Percentiles rank a stretch among this genome's conserved stretches.
phyloP scores from a whole-genome alignment of 106 monocot species.

The Ottelia alismoides region DNA sequence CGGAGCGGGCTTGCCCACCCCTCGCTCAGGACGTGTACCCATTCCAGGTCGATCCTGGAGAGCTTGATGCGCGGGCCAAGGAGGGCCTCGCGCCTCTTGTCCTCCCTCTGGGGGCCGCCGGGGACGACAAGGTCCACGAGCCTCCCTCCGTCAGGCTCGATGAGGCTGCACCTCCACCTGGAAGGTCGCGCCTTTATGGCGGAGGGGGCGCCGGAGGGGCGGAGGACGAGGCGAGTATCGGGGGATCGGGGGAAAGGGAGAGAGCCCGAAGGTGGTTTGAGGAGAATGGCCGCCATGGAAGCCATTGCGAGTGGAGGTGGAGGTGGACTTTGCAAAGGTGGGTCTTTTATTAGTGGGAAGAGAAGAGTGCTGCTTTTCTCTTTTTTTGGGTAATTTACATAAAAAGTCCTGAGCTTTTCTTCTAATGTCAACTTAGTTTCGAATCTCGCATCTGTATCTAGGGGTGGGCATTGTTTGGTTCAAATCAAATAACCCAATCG shows the following conservation, averaged over 20 bases:
- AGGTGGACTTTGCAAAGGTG: neutral
- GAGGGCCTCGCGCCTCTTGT: conserved; percentile 34
- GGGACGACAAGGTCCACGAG: conserved; percentile 66
- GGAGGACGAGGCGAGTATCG: conserved; percentile 1
- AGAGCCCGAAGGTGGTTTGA: neutral
- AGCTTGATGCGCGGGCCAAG: conserved; percentile 30
- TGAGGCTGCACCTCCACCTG: conserved; percentile 20
- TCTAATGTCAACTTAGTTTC: too few relatives aligned
- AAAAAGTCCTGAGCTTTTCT: too few relatives aligned
- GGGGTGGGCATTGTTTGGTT: too few relatives aligned
- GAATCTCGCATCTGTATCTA: too few relatives aligned
- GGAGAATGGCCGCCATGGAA: conserved; percentile 3
- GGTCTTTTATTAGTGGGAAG: neutral
- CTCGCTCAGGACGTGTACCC: conserved; percentile 98
- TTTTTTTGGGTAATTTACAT: too few relatives aligned
- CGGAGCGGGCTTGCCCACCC: conserved; percentile 97
- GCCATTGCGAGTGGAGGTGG: neutral
- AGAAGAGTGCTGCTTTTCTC: too few relatives aligned
- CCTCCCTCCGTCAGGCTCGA: conserved; percentile 85
- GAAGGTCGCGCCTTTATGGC: neutral
- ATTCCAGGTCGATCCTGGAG: conserved; percentile 56
- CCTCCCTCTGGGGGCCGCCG: conserved; percentile 30
- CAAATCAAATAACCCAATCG: too few relatives aligned
- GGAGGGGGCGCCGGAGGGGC: neutral
- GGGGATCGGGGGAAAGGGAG: neutral